Base-by-base conservation (phyloP, 2,329 filamentous ascomycete species). In the Ploettnerulaceae sp. region DNA sequence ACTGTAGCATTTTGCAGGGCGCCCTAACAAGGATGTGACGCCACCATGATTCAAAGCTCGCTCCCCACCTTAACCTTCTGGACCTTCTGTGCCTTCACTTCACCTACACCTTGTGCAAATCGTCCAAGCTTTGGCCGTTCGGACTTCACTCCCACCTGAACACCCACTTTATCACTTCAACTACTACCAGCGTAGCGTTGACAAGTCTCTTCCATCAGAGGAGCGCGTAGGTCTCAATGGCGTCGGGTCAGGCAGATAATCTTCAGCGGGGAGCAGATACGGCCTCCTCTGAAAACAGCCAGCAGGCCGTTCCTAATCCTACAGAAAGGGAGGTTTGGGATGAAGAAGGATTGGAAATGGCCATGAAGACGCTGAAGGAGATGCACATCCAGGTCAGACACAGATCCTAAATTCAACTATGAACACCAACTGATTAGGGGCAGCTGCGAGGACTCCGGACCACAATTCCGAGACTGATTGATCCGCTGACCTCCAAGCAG, bases 401-500 rank as follows among this genome's bases (percentile, higher is more conserved):
- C n/a, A 14, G 4, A 4, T 17, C 20, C 15, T 17, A 17, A 14
- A 18, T 17, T 17, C 14, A 32, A 14, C 7, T 7, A 3, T 7
- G 7, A 7, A 8, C 29, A 29, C 12, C 3, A 8, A 18, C 37
- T 47, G 11, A 47, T 18, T 7, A 17, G 7, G 3, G 15, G 0
- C 49, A 76, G 74, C 66, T 73, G 41, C 66, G 71, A 46, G 67
- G 66, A 28, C 61, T 77, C 28, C 68, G 75, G 52, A 71, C 69
- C 11, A 71, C 71, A 9, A 67, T 78, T 32, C 73, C 74, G 11
- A 66, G 69, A 43, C 71, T 77, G 65, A 62, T 76, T 31, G 71
- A 74, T 33, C 73, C 77, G 14, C 59, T 82, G 53, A 68, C 71
- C 5, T 64, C 67, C 44, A 71, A 73, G 50, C 69, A 74, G 35